Percentiles rank a stretch among this genome's conserved stretches.
Evolutionary conservation across 1,139 yeast genomes (phyloP).

Genomic region (Arxiozyma slooffiae): DNA sequence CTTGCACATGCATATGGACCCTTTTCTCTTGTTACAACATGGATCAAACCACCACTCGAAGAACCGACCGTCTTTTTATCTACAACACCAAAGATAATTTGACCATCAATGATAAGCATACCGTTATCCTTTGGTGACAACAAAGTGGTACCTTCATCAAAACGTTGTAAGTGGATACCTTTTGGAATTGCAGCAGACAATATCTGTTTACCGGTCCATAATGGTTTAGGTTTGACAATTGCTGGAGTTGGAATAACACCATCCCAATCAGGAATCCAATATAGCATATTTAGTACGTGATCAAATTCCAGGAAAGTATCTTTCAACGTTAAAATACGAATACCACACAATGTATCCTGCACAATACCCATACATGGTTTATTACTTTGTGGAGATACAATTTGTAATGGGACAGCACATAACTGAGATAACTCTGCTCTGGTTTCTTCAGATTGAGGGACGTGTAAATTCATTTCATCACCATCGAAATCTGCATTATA

Average conservation of each 20-base stretch:
- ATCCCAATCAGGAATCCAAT: constrained; percentile 99
- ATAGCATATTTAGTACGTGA: constrained; percentile 90
- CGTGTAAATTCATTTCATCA: constrained; percentile 99
- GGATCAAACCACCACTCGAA: constrained; percentile 94
- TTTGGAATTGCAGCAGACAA: constrained; percentile 87
- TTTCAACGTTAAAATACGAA: constrained; percentile 87
- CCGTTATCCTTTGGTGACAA: constrained; percentile 83
- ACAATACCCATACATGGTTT: constrained; percentile 99
- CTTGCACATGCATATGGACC: constrained; percentile 87
- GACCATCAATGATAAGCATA: constrained; percentile 87
- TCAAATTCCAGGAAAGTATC: constrained; percentile 84
- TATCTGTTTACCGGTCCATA: constrained; percentile 97
- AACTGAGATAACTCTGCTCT: constrained; percentile 90
- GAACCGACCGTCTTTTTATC: constrained; percentile 98
- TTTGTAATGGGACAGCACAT: constrained; percentile 94
- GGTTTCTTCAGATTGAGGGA: constrained; percentile 97
- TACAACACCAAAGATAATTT: constrained; percentile 92
- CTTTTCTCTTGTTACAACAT: constrained; percentile 94
- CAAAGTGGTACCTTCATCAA: constrained; percentile 82
- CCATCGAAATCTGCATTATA: constrained; percentile 99
- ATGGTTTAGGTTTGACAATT: constrained; percentile 82
- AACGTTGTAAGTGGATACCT: constrained; percentile 88
- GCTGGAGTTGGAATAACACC: constrained; percentile 98
- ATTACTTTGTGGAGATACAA: constrained; percentile 95
- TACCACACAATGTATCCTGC: constrained; percentile 95